Evolutionary conservation across 2,329 filamentous ascomycete species (phyloP), one percentile per base, ranked within the genome.

Genomic region (Fusarium mundagurra): DNA sequence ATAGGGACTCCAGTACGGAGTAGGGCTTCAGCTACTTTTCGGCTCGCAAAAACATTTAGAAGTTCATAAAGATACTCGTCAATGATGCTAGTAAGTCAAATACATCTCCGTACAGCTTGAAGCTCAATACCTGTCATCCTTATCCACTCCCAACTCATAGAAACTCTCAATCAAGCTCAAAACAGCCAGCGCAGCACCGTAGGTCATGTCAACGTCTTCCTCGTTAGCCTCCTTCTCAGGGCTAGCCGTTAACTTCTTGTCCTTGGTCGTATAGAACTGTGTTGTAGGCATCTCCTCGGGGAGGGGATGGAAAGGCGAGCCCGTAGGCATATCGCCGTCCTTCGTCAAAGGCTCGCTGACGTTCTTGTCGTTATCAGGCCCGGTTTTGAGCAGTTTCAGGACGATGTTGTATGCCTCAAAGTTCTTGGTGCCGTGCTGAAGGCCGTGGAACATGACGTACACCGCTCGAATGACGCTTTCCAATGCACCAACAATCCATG

Each of bases 201-300:
- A 50, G 16, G 47, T 33, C 29, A 50, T 50, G 16, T 50, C 16
- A n/a, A 50, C 47, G 2, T 1, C 2, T 1, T 50, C 8, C 7
- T 5, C 8, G 1, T 18, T 18, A 13, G 22, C 47, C 29, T 50
- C 47, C 16, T n/a, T 13, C 29, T 33, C 29, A 33, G 47, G 47
- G 8, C 8, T n/a, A 5, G 5, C 29, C 8, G 47, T 50, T 3
- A 18, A 13, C 0, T 10, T 16, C 29, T 33, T 0, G 16, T n/a
- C 1, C 22, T 18, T 33, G 0, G 22, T n/a, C 8, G 10, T 50
- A 0, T 2, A 6, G 2, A 33, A 13, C 1, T 33, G 47, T 5
- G 5, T 50, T 5, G 3, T 50, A 33, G 22, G 16, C 47, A 50
- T 33, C 29, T 50, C 29, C 0, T 33, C 29, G 0, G 22, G 29